Conservation (phyloP, 23 red algal species). For the Cyanidioschyzon merolae region DNA sequence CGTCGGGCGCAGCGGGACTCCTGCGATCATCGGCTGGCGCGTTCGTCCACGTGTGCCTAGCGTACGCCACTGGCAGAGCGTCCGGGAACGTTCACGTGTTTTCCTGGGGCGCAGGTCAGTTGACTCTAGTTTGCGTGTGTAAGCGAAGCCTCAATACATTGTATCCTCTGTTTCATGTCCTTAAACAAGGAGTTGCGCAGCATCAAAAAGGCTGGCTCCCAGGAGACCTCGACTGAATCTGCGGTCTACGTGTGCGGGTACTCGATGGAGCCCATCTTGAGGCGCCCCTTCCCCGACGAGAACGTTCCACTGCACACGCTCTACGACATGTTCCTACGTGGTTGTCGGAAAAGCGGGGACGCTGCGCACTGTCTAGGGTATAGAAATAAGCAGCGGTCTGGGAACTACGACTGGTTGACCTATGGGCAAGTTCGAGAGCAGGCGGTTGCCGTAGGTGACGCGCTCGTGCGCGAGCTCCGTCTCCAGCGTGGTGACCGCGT, state of each 20-base stretch:
- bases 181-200: background rate
- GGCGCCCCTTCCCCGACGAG: conserved; percentile 2
- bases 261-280: background rate
- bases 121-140: too few species aligned
- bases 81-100: too few species aligned
- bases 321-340: conserved; percentile 9
- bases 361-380: background rate
- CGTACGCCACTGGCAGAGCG: too few species aligned
- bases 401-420: conserved; percentile 48
- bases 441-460: conserved; percentile 19
- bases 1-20: too few species aligned
- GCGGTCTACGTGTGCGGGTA: conserved; percentile 13
- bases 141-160: too few species aligned
- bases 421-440: conserved; percentile 32
- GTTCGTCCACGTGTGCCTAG: too few species aligned
- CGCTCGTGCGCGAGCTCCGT: conserved; percentile 30
- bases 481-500: conserved; percentile 42
- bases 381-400: background rate
- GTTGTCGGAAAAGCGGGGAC: background rate
- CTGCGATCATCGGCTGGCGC: too few species aligned
- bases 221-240: background rate
- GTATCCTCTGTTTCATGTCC: too few species aligned
- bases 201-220: background rate
- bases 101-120: too few species aligned
- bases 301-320: background rate